A percentile compares a stretch with the other conserved stretches of the same genome.
Conservation (phyloP, 768 basidiomycete genomes). For the Symmetrospora coprosmae region DNA sequence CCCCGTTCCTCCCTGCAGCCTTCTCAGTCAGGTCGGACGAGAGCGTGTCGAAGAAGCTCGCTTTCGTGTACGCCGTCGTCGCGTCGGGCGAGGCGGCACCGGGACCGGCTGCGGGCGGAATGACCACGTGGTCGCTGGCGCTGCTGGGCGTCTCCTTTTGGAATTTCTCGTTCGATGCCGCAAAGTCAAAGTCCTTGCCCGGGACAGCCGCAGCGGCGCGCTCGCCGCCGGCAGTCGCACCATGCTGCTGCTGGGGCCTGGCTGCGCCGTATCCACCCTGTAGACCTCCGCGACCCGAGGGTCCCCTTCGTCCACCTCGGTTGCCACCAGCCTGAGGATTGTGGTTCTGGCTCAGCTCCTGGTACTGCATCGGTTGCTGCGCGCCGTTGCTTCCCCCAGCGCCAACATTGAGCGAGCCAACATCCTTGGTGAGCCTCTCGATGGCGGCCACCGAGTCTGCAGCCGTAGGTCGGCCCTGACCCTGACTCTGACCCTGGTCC, state of each 20-base stretch:
- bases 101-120: background rate
- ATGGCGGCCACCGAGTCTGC: background rate
- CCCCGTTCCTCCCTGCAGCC: slow-evolving; percentile 13
- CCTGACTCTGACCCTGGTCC: too few relatives aligned
- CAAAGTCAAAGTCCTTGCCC: slow-evolving; percentile 32
- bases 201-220: background rate
- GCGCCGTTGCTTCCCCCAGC: too few relatives aligned
- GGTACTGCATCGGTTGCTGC: too few relatives aligned
- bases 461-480: too few relatives aligned
- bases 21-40: slow-evolving; percentile 30
- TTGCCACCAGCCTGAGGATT: too few relatives aligned
- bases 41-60: slow-evolving; percentile 35
- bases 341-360: too few relatives aligned
- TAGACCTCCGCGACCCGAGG: background rate
- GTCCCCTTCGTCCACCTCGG: too few relatives aligned
- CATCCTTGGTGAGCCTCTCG: background rate
- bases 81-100: slow-evolving; percentile 25
- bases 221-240: too few relatives aligned
- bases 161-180: slow-evolving; percentile 32
- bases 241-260: slow-evolving; percentile 6
- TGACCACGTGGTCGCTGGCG: background rate
- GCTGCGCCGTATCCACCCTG: background rate
- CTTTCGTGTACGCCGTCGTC: slow-evolving; percentile 31
- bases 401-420: background rate
- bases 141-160: slow-evolving; percentile 26